Conservation (phyloP, 345 rosid genomes). For the Ailanthus altissimus region DNA sequence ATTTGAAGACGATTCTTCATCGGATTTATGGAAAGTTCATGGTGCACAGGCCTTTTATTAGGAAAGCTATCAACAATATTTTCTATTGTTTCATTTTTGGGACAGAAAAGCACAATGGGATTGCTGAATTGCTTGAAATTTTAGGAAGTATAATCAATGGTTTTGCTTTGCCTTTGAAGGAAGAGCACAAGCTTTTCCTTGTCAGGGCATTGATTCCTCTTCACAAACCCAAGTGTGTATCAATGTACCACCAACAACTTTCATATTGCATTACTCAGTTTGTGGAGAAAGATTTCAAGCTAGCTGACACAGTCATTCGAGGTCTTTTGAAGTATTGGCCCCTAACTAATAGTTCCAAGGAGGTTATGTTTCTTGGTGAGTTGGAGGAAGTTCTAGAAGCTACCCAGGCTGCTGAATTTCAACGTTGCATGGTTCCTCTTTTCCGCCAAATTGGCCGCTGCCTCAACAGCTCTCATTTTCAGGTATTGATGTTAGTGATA, state of each 20-base stretch:
- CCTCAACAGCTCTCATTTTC: slow-evolving; percentile 80
- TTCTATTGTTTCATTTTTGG: slow-evolving; percentile 73
- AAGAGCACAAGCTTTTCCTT: slow-evolving; percentile 81
- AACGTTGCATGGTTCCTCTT: slow-evolving; percentile 73
- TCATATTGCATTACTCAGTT: slow-evolving; percentile 80
- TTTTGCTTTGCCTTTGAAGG: slow-evolving; percentile 81
- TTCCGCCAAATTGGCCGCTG: slow-evolving; percentile 61
- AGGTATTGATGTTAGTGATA: slow-evolving; percentile 39
- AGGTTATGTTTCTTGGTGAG: slow-evolving; percentile 84
- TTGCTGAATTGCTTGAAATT: slow-evolving; percentile 77
- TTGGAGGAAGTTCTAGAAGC: slow-evolving; percentile 83
- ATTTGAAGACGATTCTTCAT: slow-evolving; percentile 63
- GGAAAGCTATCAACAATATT: slow-evolving; percentile 68
- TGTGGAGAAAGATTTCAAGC: slow-evolving; percentile 82
- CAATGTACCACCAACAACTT: slow-evolving; percentile 74
- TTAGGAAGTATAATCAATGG: slow-evolving; percentile 82
- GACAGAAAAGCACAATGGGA: slow-evolving; percentile 69
- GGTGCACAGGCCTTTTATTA: slow-evolving; percentile 68
- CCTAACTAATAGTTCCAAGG: slow-evolving; percentile 71
- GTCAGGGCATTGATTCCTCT: slow-evolving; percentile 78
- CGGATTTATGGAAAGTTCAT: slow-evolving; percentile 68
- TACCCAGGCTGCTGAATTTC: slow-evolving; percentile 79
- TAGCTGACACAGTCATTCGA: slow-evolving; percentile 71
- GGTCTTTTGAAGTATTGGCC: slow-evolving; percentile 81
- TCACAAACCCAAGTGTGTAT: slow-evolving; percentile 69